phyloP scores from a whole-genome alignment of 495 filamentous ascomycete genomes.

The Xylona heveae region DNA sequence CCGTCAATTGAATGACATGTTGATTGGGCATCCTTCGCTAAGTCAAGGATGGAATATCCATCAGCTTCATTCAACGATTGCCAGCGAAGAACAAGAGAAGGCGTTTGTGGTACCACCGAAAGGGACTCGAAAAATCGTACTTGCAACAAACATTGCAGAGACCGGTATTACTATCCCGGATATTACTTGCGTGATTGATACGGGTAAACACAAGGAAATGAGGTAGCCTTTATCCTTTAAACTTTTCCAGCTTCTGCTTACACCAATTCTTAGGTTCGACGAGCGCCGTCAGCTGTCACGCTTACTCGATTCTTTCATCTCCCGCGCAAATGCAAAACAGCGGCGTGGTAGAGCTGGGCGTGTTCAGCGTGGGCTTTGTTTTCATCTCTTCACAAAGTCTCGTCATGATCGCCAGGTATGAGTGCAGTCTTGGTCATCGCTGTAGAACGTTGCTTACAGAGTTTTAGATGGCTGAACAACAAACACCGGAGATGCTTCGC shows the following conservation, averaged over 20 bases:
- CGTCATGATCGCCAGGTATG: constrained; percentile 65
- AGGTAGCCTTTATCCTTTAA: constrained; percentile 15
- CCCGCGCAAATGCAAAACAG: constrained; percentile 83
- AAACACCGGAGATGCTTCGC: constrained; percentile 87
- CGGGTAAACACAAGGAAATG: constrained; percentile 94
- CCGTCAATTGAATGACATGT: constrained; percentile 60
- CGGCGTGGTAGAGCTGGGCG: constrained; percentile 86
- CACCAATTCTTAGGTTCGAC: too few relatives aligned
- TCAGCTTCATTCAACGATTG: constrained; percentile 79
- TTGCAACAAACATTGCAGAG: constrained; percentile 93
- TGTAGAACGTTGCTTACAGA: neutral
- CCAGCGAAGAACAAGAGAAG: constrained; percentile 87
- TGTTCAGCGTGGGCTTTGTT: constrained; percentile 83
- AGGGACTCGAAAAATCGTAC: constrained; percentile 71
- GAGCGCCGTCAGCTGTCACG: constrained; percentile 78
- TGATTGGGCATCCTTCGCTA: constrained; percentile 50
- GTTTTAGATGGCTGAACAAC: constrained; percentile 56
- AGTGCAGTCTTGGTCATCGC: constrained; percentile 12
- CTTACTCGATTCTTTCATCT: constrained; percentile 82
- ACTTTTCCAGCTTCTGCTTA: neutral
- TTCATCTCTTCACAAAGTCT: constrained; percentile 80
- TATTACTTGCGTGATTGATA: constrained; percentile 86
- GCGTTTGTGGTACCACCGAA: constrained; percentile 70
- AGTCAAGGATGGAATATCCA: constrained; percentile 54
- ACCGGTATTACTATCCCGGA: constrained; percentile 96